phyloP scores from a whole-genome alignment of 176 grass and related monocot genomes.

The Carex parvula region DNA sequence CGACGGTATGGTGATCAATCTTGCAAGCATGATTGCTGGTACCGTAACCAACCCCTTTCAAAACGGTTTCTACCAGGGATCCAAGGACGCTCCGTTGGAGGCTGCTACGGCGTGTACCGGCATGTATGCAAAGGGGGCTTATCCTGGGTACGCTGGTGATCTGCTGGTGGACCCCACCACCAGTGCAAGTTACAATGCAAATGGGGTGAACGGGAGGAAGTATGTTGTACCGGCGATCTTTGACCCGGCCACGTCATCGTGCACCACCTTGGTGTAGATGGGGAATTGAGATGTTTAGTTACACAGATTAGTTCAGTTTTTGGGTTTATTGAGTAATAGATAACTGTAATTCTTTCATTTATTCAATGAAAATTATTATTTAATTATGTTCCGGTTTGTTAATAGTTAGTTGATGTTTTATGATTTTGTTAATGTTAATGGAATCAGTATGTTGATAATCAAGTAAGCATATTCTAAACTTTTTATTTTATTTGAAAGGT shows the following conservation, averaged over 20 bases:
- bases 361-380: constrained; percentile 60
- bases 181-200: constrained; percentile 71
- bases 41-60: constrained; percentile 79
- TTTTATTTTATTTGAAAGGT: too few species aligned
- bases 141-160: constrained; percentile 68
- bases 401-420: neutral
- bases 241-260: constrained; percentile 69
- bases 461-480: too few species aligned
- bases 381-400: neutral
- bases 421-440: neutral
- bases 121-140: constrained; percentile 77
- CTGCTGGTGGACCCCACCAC: constrained; percentile 53
- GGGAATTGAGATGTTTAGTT: neutral
- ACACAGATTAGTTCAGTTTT: constrained; percentile 25
- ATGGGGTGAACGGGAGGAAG: constrained; percentile 65
- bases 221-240: constrained; percentile 77
- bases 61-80: constrained; percentile 75
- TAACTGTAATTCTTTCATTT: constrained; percentile 81
- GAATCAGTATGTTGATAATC: too few species aligned
- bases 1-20: constrained; percentile 85
- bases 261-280: constrained; percentile 67
- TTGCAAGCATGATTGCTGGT: constrained; percentile 80
- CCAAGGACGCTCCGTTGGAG: constrained; percentile 70
- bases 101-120: constrained; percentile 89
- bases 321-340: constrained; percentile 18